Base-by-base conservation (phyloP, 495 filamentous ascomycete species). In the Hypoxylon fragiforme region DNA sequence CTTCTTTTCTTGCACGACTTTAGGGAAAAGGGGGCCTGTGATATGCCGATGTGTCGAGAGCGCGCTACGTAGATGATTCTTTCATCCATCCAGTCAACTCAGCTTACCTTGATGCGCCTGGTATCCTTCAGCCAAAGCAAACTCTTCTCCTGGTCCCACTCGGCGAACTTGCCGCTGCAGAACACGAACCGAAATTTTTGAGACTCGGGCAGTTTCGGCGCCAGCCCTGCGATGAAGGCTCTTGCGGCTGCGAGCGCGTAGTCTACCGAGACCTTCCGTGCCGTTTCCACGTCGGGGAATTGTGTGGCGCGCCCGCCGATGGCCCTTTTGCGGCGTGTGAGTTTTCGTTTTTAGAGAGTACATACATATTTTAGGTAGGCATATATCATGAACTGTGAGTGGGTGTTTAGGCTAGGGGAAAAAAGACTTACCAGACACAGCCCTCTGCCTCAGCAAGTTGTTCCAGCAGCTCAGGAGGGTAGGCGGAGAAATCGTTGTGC, bases 151-250 rank as follows among this genome's bases (percentile, higher is more conserved):
- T 78, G 70, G 36, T 81, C 73, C 59, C 72, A 69, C 50, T 81
- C 78, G 8, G 74, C 70, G 0, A 60, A 60, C 5, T 58, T 69
- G 14, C 80, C 78, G 50, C 78, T 80, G 41, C 74, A 68, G 60
- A 80, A 79, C 2, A 81, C 63, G 50, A 81, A 83, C 7, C 74
- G 70, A 47, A 85, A 79, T 24, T 66, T 70, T 38, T 65, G 69
- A 3, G 62, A 56, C 7, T 60, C 43, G 2, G 54, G 54, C 11
- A 68, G 41, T 22, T 52, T 41, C 0, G 62, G 42, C 11, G 65
- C 53, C 3, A 73, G 51, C 21, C 49, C 15, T 0, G 39, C 30
- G 44, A 53, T 15, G 54, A 82, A 77, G 7, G 70, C 69, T 40
- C 64, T 65, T 1, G 70, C 74, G 9, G 70, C 76, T 3, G 74